Evolutionary conservation across 768 basidiomycete species (phyloP).

Genomic region (Hericium coralloides): DNA sequence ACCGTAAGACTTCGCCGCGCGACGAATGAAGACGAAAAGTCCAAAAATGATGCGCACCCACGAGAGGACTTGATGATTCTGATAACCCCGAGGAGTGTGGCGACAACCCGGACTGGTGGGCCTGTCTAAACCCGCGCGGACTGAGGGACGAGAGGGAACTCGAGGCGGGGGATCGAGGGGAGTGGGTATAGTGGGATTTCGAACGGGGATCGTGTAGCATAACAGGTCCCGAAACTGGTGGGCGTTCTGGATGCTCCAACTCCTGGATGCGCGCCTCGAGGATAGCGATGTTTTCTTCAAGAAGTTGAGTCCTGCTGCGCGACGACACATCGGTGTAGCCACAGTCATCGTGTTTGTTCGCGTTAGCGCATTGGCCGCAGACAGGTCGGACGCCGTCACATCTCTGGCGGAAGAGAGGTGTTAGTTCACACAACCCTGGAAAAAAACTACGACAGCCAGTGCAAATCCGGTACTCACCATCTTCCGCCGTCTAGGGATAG

Average conservation of each 20-base stretch:
- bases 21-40: neutral
- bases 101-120: neutral
- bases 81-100: slow-evolving; percentile 1
- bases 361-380: slow-evolving; percentile 52
- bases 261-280: slow-evolving; percentile 40
- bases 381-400: slow-evolving; percentile 58
- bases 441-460: neutral
- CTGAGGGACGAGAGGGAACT: too few relatives aligned
- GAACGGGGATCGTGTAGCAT: slow-evolving; percentile 15
- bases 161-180: too few relatives aligned
- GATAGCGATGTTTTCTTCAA: slow-evolving; percentile 50
- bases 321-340: slow-evolving; percentile 57
- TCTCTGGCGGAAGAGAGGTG: slow-evolving; percentile 31
- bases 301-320: slow-evolving; percentile 45
- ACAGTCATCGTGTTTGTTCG: slow-evolving; percentile 56
- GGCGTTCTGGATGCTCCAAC: slow-evolving; percentile 10
- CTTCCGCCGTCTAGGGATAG: slow-evolving; percentile 8
- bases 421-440: neutral
- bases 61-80: slow-evolving; percentile 2
- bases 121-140: neutral
- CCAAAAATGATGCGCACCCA: neutral
- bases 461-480: slow-evolving; percentile 3
- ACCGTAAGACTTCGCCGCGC: too few relatives aligned
- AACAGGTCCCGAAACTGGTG: slow-evolving; percentile 1
- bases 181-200: neutral